Conservation (phyloP, 2,329 filamentous ascomycete genomes). For the Aphanoascus verrucosus region DNA sequence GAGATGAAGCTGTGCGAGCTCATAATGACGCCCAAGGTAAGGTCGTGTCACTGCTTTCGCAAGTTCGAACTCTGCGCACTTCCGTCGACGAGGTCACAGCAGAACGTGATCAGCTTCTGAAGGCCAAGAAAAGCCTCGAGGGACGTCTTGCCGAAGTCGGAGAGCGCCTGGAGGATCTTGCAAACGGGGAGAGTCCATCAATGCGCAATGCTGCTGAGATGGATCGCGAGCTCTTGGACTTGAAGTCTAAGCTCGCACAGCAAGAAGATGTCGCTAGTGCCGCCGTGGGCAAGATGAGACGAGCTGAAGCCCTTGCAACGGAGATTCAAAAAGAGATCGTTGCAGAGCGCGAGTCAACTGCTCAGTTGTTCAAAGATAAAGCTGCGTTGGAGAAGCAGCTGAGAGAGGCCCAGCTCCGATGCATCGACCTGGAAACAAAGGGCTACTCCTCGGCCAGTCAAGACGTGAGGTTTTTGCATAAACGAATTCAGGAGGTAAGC, state of each 20-base stretch:
- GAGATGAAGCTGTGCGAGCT: conserved; percentile 82
- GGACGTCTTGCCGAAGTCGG: conserved; percentile 76
- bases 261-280: conserved; percentile 87
- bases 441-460: conserved; percentile 89
- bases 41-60: conserved; percentile 78
- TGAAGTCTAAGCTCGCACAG: conserved; percentile 79
- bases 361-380: conserved; percentile 80
- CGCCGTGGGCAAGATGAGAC: conserved; percentile 92
- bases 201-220: conserved; percentile 81
- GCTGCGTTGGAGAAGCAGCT: conserved; percentile 76
- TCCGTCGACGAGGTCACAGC: conserved; percentile 75
- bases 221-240: conserved; percentile 78
- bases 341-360: conserved; percentile 69
- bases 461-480: conserved; percentile 89
- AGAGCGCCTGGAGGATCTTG: conserved; percentile 76
- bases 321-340: conserved; percentile 92
- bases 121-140: conserved; percentile 86
- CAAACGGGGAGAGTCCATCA: conserved; percentile 72
- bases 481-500: conserved; percentile 84
- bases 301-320: conserved; percentile 72
- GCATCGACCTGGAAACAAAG: conserved; percentile 93
- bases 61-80: conserved; percentile 73
- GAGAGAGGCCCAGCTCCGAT: conserved; percentile 78
- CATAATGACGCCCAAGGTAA: conserved; percentile 93
- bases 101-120: conserved; percentile 71